These are phyloP conservation scores for Aspergillus pseudoterreus DNA, from an alignment of 2,329 filamentous ascomycete genomes.

Conservation along the genomic window DNA sequence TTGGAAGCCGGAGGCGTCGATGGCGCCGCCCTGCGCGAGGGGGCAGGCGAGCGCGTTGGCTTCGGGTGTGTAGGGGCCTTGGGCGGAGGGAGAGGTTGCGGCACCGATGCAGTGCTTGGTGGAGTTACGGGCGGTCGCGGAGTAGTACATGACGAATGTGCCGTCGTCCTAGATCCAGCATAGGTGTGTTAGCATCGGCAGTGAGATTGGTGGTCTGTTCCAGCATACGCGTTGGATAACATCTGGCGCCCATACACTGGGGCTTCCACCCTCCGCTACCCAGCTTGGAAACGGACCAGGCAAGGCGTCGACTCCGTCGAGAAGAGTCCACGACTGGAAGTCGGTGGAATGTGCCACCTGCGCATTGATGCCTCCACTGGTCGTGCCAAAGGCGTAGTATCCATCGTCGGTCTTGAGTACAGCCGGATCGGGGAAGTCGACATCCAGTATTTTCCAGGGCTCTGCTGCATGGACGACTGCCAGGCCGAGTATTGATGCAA, in stretches of 20 bases:
- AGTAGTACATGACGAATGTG: constrained; percentile 56
- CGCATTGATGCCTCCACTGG: constrained; percentile 46
- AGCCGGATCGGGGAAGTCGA: constrained; percentile 55
- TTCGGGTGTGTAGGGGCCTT: constrained; percentile 50
- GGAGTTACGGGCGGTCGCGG: constrained; percentile 36
- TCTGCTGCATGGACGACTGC: constrained; percentile 10
- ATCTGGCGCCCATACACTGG: constrained; percentile 58
- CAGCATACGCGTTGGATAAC: constrained; percentile 42
- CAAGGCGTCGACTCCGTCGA: constrained; percentile 50
- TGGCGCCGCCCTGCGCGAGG: constrained; percentile 51
- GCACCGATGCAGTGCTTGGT: constrained; percentile 54
- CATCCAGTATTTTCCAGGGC: constrained; percentile 23
- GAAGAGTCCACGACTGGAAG: constrained; percentile 45
- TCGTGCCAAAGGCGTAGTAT: constrained; percentile 57
- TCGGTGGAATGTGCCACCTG: constrained; percentile 50
- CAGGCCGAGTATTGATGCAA: no score
- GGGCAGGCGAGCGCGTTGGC: constrained; percentile 49
- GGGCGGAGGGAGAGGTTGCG: constrained; percentile 44
- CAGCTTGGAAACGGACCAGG: constrained; percentile 46
- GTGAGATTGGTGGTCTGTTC: background rate
- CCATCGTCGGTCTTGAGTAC: constrained; percentile 46
- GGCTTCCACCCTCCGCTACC: constrained; percentile 38
- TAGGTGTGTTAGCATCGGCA: no score
- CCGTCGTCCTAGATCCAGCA: constrained; percentile 26
- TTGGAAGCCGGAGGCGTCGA: constrained; percentile 55